Base-by-base conservation (phyloP, 1,284 basidiomycete genomes). In the Gymnopus androsaceus region DNA sequence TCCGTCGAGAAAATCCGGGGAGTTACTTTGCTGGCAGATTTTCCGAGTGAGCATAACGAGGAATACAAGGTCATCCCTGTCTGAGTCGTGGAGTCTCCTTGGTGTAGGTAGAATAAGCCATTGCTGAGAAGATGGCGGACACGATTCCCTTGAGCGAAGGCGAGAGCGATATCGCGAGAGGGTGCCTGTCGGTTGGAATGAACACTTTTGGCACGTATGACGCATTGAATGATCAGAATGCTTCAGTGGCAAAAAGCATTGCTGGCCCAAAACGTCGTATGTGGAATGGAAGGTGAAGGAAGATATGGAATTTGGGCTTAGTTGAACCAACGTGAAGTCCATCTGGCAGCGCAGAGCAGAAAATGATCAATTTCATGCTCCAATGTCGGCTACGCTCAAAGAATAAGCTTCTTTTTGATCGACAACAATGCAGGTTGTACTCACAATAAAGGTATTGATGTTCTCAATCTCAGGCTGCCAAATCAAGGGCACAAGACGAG, bases 221-320 rank as follows among this genome's bases (percentile, higher is more conserved):
- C 66, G 71, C 69, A 64, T 81, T 81, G 67, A 69, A 79, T 0
- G 72, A 78, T 59, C 80, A 75, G 57, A 79, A 81, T 0, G 56
- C 65, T 50, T 81, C 77, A 0, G 77, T 80, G 0, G 72, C 70
- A 64, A 74, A 75, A 0, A 75, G 61, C 7, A 74, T 71, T 0
- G 72, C 71, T 17, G 72, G 75, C 0, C 74, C 74, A 63, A 76
- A 75, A 0, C 67, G 63, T 0, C 63, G 58, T 33, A 75, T 67
- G 61, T 74, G 69, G 0, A 55, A 58, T 0, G 66, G 63, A n/a
- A 75, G 63, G 50, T 73, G 71, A 0, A 69, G 30, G 9, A 73
- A 19, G 14, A 74, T 65, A 48, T 75, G 72, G 54, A 75, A 75
- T 52, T 76, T 76, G 0, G 71, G 69, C 54, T 77, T 76, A 57